Base-by-base conservation (phyloP, 306 rosid species). In the Ormosia emarginata region DNA sequence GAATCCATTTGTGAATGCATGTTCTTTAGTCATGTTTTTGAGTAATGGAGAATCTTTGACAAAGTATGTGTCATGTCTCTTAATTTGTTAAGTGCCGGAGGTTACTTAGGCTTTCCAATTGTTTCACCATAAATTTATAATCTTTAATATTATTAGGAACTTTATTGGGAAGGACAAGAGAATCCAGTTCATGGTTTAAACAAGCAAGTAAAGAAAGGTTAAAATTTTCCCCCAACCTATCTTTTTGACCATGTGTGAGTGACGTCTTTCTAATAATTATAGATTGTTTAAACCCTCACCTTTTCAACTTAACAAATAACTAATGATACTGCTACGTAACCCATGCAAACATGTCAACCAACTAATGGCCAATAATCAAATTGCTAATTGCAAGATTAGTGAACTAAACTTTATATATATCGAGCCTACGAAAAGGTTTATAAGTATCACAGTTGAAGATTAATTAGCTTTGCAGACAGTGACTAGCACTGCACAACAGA, bases 201-300 rank as follows among this genome's bases (percentile, higher is more conserved):
- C 85, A 82, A 79, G 79, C 84, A 76, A 81, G 17, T 33, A 73
- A 70, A 57, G 57, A 50, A 78, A 67, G 75, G 37, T 79, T 34
- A 78, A 11, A 32, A 49, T 44, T 15, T 52, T 47, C 34, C 57
- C 64, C 84, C 41, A 2, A 47, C 50, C 78, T 3, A 47, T 81
- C 91, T 86, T 92, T 90, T 88, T 92, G 86, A 88, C 90, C 94
- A 94, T 88, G 88, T 78, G 84, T 83, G 85, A 86, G 87, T 88
- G 88, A 84, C 53, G 63, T 71, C 83, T 78, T 81, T 78, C 62
- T 78, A 40, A 71, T 34, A 76, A 46, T 67, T 69, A n/a, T 49
- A 61, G 5, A 40, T 43, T 67, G 37, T 68, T 62, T 57, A 79
- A 56, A 41, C 53, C 30, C 17, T 59, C 58, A 41, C 67, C 81